These are phyloP conservation scores for Suillus variegatus DNA, from an alignment of 768 basidiomycete genomes.

Conservation along the genomic window DNA sequence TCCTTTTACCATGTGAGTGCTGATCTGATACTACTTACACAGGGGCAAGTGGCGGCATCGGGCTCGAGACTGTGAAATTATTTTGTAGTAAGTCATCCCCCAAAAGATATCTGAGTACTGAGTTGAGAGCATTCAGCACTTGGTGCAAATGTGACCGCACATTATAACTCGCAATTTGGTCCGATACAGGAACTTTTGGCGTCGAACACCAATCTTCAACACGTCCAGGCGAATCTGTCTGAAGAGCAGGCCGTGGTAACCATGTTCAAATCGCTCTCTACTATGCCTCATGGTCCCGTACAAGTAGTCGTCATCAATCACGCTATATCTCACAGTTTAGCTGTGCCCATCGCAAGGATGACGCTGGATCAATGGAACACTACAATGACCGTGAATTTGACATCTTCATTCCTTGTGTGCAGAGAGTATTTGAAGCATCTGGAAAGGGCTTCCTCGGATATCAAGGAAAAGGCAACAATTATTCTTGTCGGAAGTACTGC, in stretches of 20 bases:
- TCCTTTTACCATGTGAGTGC: not conserved
- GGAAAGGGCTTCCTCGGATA: conserved; percentile 34
- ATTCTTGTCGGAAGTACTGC: conserved; percentile 71
- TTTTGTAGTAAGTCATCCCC: conserved; percentile 50
- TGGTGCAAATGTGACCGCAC: conserved; percentile 70
- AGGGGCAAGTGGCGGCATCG: conserved; percentile 81
- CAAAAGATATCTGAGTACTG: not conserved
- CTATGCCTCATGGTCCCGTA: conserved; percentile 46
- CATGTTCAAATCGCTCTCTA: conserved; percentile 46
- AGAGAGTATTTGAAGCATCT: conserved; percentile 58
- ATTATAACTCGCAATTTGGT: conserved; percentile 58
- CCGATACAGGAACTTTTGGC: conserved; percentile 43
- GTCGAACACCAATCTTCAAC: conserved; percentile 33
- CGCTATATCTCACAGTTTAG: conserved; percentile 47
- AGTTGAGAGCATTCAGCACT: conserved; percentile 46
- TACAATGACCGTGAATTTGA: conserved; percentile 65
- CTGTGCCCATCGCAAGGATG: conserved; percentile 57
- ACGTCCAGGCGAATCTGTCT: conserved; percentile 59
- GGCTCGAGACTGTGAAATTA: conserved; percentile 56
- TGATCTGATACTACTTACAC: not conserved
- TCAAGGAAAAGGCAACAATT: conserved; percentile 58
- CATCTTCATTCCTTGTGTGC: conserved; percentile 66
- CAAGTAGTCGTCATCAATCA: conserved; percentile 67
- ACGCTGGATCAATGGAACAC: conserved; percentile 61
- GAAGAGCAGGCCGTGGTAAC: conserved; percentile 52